phyloP scores from a whole-genome alignment of 2,329 filamentous ascomycete genomes.

The Fusarium floridanum region DNA sequence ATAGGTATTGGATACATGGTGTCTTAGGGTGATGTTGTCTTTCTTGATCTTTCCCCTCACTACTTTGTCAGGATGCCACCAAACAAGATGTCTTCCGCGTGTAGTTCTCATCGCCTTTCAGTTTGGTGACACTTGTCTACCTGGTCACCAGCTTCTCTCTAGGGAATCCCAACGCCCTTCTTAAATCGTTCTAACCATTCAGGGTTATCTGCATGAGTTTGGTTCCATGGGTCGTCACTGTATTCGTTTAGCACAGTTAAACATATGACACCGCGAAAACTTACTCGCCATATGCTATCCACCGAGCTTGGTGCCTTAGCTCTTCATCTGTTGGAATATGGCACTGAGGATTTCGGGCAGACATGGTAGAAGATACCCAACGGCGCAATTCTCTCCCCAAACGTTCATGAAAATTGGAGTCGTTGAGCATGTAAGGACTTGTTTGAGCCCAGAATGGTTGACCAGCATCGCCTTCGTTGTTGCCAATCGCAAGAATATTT shows the following conservation, averaged over 20 bases:
- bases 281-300: constrained; percentile 3
- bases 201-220: background rate
- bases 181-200: background rate
- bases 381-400: background rate
- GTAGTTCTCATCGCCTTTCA: background rate
- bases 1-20: background rate
- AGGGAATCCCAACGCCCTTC: background rate
- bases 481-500: no score
- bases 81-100: background rate
- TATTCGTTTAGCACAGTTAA: background rate
- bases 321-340: background rate
- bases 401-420: background rate
- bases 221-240: background rate
- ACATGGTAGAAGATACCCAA: background rate
- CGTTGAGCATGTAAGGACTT: constrained; percentile 2
- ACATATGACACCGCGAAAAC: background rate
- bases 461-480: background rate
- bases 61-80: no score
- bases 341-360: background rate
- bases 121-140: background rate
- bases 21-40: background rate
- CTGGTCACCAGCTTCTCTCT: background rate
- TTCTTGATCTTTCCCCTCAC: background rate
- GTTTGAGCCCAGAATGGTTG: constrained; percentile 1
- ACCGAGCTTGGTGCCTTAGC: background rate